A percentile compares a stretch with the other conserved stretches of the same genome.
phyloP scores from a whole-genome alignment of 2,329 filamentous ascomycete species.

The Gnomoniopsis sp. region DNA sequence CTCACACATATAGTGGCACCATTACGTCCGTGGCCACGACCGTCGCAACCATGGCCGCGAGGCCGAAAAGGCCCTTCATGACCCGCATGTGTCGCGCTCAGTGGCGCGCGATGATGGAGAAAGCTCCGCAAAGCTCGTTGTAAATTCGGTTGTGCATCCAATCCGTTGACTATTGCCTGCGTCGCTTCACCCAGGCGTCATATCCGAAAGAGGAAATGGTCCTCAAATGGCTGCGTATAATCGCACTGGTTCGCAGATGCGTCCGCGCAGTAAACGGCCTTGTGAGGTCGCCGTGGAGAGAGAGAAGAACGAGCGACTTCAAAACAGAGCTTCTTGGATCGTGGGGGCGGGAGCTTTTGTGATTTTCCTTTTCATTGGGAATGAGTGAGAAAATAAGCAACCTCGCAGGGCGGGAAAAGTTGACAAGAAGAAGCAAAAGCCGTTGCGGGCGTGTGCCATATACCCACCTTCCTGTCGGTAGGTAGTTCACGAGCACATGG shows the following conservation, averaged over 20 bases:
- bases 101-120: too few relatives aligned
- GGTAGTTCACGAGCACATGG: too few relatives aligned
- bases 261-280: not conserved
- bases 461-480: too few relatives aligned
- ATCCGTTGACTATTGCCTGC: not conserved
- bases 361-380: too few relatives aligned
- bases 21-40: constrained; percentile 13
- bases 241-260: not conserved
- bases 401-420: too few relatives aligned
- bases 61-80: constrained; percentile 7
- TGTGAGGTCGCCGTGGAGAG: not conserved
- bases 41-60: constrained; percentile 10
- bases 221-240: too few relatives aligned
- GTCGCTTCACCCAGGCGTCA: not conserved
- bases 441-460: too few relatives aligned
- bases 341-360: too few relatives aligned
- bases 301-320: not conserved
- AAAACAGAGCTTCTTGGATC: not conserved
- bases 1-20: constrained; percentile 18
- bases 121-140: too few relatives aligned
- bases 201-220: not conserved
- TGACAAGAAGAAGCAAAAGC: too few relatives aligned
- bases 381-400: too few relatives aligned
- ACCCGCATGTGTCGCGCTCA: not conserved
- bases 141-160: too few relatives aligned